Evolutionary conservation across 2,329 filamentous ascomycete species (phyloP).

Genomic region (Aschersonia sp.): DNA sequence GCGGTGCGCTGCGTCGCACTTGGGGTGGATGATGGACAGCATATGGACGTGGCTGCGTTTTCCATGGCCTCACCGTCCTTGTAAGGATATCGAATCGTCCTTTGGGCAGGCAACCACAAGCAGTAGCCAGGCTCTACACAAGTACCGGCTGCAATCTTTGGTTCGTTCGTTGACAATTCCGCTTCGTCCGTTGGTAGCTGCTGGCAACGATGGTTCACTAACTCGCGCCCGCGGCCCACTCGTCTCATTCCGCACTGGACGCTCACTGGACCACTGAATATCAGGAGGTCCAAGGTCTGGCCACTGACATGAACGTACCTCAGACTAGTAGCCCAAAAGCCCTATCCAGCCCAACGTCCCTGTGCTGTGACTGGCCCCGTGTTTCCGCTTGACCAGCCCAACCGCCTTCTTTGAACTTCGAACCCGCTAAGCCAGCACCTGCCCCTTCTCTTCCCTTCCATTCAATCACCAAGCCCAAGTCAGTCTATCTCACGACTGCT

Average conservation of each 20-base stretch:
- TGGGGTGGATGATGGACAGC: too few species aligned
- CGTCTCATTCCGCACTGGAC: neutral
- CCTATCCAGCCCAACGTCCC: neutral
- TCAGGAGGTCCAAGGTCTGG: too few species aligned
- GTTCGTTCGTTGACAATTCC: neutral
- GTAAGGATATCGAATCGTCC: too few species aligned
- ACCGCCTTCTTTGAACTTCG: neutral
- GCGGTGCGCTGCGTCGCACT: too few species aligned
- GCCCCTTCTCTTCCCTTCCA: constrained; percentile 5
- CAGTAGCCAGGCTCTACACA: too few species aligned
- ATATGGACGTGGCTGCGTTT: too few species aligned
- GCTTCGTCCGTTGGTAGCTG: neutral
- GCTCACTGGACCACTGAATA: neutral
- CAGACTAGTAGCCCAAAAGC: neutral
- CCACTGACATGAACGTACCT: too few species aligned
- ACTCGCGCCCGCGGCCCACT: neutral
- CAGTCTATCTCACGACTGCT: too few species aligned
- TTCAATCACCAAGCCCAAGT: constrained; percentile 1
- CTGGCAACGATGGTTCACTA: neutral
- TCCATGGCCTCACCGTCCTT: too few species aligned
- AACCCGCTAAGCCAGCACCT: constrained; percentile 2
- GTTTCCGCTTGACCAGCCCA: neutral
- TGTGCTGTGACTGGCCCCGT: constrained; percentile 1
- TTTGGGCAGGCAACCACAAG: too few species aligned
- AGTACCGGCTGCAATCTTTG: too few species aligned